These are phyloP conservation scores for Aspergillus brunneoviolaceus DNA, from an alignment of 2,329 filamentous ascomycete species.

Conservation along the genomic window DNA sequence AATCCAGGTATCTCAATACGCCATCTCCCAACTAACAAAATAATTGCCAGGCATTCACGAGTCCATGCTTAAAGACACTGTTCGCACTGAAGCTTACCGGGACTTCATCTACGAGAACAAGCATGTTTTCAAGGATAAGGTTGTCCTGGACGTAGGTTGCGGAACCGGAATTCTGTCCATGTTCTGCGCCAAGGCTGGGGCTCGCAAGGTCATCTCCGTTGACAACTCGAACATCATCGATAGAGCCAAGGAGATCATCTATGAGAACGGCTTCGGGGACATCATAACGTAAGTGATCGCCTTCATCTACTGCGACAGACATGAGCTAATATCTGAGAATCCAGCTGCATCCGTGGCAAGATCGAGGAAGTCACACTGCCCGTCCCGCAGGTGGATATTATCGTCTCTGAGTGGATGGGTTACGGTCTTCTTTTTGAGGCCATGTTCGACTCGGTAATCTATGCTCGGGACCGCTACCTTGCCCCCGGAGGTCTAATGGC, in stretches of 20 bases:
- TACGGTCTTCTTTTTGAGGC: constrained; percentile 92
- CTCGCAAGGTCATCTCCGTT: constrained; percentile 81
- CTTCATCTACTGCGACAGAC: not conserved
- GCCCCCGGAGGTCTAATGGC: constrained; percentile 77
- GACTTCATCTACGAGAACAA: constrained; percentile 96
- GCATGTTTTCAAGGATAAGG: constrained; percentile 78
- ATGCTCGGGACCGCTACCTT: constrained; percentile 83
- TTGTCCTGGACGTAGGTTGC: constrained; percentile 88
- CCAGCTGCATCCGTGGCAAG: constrained; percentile 71
- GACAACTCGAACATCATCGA: constrained; percentile 90
- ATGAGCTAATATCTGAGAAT: constrained; percentile 11
- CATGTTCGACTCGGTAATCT: constrained; percentile 91
- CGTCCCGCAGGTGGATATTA: constrained; percentile 82
- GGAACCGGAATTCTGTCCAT: constrained; percentile 84
- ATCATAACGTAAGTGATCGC: constrained; percentile 59
- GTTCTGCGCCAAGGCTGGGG: constrained; percentile 90
- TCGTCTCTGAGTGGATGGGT: constrained; percentile 98
- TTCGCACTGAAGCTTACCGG: constrained; percentile 87
- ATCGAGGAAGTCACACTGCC: constrained; percentile 83
- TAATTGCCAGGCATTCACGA: constrained; percentile 71
- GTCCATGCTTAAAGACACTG: constrained; percentile 87
- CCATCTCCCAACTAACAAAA: constrained; percentile 31
- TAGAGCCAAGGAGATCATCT: constrained; percentile 81
- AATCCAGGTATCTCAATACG: not conserved
- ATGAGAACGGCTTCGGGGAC: constrained; percentile 71